Evolutionary conservation across 805 yeast genomes (phyloP).

Genomic region (Pichia nakasei): DNA sequence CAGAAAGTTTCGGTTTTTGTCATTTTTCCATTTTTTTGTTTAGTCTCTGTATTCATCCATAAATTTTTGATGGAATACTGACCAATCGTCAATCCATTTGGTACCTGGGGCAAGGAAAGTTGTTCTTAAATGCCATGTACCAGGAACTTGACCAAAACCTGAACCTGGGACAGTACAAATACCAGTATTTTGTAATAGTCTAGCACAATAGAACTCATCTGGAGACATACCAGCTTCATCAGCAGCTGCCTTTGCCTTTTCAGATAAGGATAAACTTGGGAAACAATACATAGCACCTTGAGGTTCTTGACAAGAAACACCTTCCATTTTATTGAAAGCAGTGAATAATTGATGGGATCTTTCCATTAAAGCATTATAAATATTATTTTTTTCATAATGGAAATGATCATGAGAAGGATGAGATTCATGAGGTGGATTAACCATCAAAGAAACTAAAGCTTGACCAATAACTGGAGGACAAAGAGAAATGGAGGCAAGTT

Average conservation of each 20-base stretch:
- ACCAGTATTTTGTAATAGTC: conserved; percentile 79
- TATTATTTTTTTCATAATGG: conserved; percentile 48
- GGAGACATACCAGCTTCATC: conserved; percentile 46
- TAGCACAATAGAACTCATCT: conserved; percentile 85
- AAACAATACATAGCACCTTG: conserved; percentile 97
- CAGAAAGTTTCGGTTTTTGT: not conserved
- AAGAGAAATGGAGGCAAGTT: conserved; percentile 81
- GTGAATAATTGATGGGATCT: conserved; percentile 60
- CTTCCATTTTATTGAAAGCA: conserved; percentile 72
- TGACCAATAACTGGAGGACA: conserved; percentile 97
- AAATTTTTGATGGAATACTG: conserved; percentile 67
- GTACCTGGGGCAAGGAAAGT: conserved; percentile 94
- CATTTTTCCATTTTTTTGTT: no score
- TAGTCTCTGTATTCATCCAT: conserved; percentile 39
- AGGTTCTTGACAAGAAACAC: conserved; percentile 80
- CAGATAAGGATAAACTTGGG: conserved; percentile 66
- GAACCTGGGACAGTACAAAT: conserved; percentile 97
- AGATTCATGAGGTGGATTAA: conserved; percentile 78
- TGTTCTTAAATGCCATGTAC: conserved; percentile 89
- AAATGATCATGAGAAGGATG: conserved; percentile 67
- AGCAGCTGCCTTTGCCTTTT: conserved; percentile 56
- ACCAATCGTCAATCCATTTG: conserved; percentile 79
- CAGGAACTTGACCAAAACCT: conserved; percentile 90
- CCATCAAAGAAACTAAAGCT: conserved; percentile 86
- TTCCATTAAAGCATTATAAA: conserved; percentile 50